These are phyloP conservation scores for Populus tomentosa DNA, from an alignment of 441 rosid genomes.

Conservation along the genomic window DNA sequence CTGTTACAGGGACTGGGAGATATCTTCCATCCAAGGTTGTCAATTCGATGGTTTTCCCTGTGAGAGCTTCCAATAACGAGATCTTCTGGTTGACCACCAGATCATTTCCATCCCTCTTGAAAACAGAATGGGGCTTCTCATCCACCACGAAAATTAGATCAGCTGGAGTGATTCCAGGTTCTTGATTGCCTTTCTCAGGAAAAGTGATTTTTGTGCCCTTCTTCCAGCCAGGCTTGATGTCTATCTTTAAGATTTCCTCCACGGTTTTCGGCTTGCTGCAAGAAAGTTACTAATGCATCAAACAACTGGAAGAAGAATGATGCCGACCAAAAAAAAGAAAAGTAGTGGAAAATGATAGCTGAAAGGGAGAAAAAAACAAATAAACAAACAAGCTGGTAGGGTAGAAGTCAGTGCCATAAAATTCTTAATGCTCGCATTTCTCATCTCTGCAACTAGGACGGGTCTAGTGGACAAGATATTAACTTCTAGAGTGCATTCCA, in stretches of 20 bases:
- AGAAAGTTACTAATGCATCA: not conserved
- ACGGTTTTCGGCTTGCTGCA: conserved; percentile 65
- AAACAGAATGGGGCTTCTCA: conserved; percentile 67
- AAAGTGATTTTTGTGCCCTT: conserved; percentile 88
- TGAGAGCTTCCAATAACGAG: conserved; percentile 71
- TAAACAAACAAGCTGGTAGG: no score
- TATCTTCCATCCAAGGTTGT: conserved; percentile 70
- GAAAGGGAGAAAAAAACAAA: no score
- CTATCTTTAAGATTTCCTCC: conserved; percentile 70
- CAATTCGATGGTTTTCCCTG: conserved; percentile 49
- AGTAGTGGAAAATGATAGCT: no score
- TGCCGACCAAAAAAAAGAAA: no score
- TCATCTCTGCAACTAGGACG: not conserved
- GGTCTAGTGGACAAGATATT: not conserved
- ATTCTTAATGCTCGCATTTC: not conserved
- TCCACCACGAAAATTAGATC: conserved; percentile 82
- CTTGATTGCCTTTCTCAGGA: conserved; percentile 85
- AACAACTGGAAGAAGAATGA: no score
- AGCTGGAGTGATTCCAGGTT: conserved; percentile 62
- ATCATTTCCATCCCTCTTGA: conserved; percentile 70
- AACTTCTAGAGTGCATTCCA: not conserved
- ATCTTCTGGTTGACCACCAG: conserved; percentile 48
- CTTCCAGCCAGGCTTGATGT: conserved; percentile 87
- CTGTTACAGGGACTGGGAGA: conserved; percentile 44
- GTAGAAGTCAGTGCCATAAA: not conserved